These are phyloP conservation scores for Fragaria iinumae DNA, from an alignment of 306 rosid species.

Conservation along the genomic window DNA sequence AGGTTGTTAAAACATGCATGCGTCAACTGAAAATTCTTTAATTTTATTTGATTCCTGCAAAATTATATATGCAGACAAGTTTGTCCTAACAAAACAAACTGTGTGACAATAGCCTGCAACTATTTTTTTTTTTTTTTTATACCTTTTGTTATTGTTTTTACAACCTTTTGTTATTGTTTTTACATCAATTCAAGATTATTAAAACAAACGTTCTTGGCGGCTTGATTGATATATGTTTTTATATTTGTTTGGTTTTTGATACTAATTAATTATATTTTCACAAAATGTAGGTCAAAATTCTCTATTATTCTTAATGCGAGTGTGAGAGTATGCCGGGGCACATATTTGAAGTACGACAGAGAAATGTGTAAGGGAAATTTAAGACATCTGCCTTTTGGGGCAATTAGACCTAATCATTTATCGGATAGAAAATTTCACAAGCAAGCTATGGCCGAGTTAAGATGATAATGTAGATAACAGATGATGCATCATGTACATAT, in stretches of 20 bases:
- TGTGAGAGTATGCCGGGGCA: background rate
- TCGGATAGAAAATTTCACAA: background rate
- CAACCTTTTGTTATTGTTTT: background rate
- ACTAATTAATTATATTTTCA: background rate
- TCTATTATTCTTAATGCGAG: background rate
- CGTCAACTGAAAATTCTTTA: background rate
- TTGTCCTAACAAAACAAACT: background rate
- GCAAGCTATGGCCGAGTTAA: background rate
- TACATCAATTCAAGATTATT: background rate
- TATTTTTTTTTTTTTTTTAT: background rate
- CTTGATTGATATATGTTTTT: background rate
- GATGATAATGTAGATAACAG: background rate
- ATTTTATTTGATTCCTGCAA: background rate
- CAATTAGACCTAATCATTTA: background rate
- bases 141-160: background rate
- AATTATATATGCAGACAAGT: background rate
- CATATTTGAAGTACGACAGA: background rate
- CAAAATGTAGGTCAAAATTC: background rate
- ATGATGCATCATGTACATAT: background rate
- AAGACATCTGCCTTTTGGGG: background rate
- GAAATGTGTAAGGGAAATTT: background rate
- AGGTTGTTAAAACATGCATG: slow-evolving; percentile 12
- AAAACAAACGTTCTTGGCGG: background rate
- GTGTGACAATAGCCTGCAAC: background rate
- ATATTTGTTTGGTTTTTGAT: background rate